Percentiles rank a stretch among this genome's conserved stretches.
Evolutionary conservation across 176 grass and related monocot species (phyloP).

Genomic region (Alloteropsis semialata): DNA sequence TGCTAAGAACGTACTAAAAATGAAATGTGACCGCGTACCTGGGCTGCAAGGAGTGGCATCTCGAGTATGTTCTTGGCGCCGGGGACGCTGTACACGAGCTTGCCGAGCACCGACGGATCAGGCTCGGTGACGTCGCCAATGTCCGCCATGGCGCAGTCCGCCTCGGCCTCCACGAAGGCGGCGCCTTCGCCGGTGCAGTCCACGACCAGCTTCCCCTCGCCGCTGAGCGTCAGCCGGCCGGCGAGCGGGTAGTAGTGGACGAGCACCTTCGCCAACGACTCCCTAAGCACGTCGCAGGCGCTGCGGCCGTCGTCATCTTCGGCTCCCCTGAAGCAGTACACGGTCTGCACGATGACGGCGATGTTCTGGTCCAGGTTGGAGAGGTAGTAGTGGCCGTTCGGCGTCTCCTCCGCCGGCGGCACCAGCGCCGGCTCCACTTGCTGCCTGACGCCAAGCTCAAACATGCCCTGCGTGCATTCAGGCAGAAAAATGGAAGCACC

Average conservation of each 20-base stretch:
- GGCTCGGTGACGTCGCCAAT: constrained; percentile 64
- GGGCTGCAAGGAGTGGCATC: constrained; percentile 62
- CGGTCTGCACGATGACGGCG: constrained; percentile 66
- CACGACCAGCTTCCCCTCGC: constrained; percentile 58
- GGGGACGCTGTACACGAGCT: constrained; percentile 62
- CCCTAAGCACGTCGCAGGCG: constrained; percentile 30
- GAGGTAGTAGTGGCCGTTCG: constrained; percentile 49
- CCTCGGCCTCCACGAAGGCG: constrained; percentile 66
- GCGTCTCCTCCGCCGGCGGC: constrained; percentile 33
- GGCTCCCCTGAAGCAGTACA: constrained; percentile 61
- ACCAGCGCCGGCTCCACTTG: constrained; percentile 48
- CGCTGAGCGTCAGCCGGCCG: constrained; percentile 39
- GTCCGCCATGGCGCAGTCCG: constrained; percentile 48
- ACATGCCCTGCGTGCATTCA: not conserved
- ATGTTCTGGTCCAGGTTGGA: constrained; percentile 87
- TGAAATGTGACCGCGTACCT: constrained; percentile 26
- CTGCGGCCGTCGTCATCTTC: not conserved
- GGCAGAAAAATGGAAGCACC: not conserved
- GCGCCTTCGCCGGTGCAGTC: constrained; percentile 67
- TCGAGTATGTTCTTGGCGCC: constrained; percentile 75
- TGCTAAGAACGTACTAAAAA: not conserved
- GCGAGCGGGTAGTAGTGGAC: constrained; percentile 64
- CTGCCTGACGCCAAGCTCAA: constrained; percentile 36
- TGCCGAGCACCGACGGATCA: constrained; percentile 54
- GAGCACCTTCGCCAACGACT: constrained; percentile 61